Conservation (phyloP, 2,329 filamentous ascomycete genomes). For the Diaporthe amygdali region DNA sequence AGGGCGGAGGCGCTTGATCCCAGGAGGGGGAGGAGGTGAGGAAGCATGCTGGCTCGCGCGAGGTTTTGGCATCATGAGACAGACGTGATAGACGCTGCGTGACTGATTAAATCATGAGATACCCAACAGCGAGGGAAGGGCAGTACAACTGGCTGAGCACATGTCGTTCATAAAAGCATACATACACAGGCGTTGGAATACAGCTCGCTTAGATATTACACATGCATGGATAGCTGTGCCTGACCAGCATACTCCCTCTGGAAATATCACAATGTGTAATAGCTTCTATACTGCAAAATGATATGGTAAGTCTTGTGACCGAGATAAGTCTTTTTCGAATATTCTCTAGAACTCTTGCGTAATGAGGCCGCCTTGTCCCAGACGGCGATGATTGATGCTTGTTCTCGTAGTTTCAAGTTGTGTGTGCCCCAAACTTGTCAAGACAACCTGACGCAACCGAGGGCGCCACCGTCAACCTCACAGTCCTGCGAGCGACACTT, state of each 20-base stretch:
- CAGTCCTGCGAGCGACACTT: not conserved
- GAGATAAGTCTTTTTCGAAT: no score
- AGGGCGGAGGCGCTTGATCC: slow-evolving; percentile 83
- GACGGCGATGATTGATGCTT: no score
- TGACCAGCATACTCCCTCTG: not conserved
- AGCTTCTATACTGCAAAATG: no score
- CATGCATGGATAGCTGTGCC: not conserved
- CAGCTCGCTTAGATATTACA: not conserved
- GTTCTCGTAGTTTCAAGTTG: not conserved
- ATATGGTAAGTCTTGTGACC: no score
- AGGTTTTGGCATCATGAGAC: not conserved
- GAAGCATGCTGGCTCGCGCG: not conserved
- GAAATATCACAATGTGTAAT: no score
- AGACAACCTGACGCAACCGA: no score
- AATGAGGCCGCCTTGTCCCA: not conserved
- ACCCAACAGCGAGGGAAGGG: not conserved
- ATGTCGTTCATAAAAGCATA: not conserved
- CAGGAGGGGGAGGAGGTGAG: slow-evolving; percentile 65
- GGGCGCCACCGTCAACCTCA: no score
- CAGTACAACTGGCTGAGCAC: not conserved
- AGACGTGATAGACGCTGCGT: not conserved
- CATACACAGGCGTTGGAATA: not conserved
- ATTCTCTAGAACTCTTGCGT: no score
- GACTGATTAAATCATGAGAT: slow-evolving; percentile 6
- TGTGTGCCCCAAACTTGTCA: no score